A percentile compares a stretch with the other conserved stretches of the same genome.
phyloP scores from a whole-genome alignment of 306 rosid species.

The Geum urbanum region DNA sequence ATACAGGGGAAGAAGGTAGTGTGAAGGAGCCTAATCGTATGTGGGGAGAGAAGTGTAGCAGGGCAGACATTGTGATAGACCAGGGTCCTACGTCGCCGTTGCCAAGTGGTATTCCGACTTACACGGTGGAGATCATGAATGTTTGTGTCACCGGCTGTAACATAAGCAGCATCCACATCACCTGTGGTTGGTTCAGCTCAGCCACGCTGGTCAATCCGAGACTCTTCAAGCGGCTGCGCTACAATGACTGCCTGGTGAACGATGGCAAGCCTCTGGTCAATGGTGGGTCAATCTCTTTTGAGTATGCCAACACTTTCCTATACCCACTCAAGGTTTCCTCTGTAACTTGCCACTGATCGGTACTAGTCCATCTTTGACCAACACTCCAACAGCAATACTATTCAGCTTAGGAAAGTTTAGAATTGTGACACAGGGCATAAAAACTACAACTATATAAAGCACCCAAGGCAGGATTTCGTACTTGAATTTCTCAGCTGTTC shows the following conservation, averaged over 20 bases:
- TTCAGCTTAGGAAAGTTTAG: conserved; percentile 7
- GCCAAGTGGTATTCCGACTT: conserved; percentile 79
- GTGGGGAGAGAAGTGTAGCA: conserved; percentile 71
- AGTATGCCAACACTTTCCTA: conserved; percentile 72
- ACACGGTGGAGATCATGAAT: conserved; percentile 72
- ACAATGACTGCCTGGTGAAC: conserved; percentile 76
- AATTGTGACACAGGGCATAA: background rate
- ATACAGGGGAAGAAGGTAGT: conserved; percentile 25
- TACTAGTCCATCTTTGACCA: background rate
- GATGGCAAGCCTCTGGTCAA: conserved; percentile 58
- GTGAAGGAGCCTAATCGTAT: conserved; percentile 56
- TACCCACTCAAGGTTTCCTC: conserved; percentile 66
- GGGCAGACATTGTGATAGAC: conserved; percentile 53
- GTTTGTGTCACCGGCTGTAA: conserved; percentile 66
- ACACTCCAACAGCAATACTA: background rate
- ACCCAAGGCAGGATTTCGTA: conserved; percentile 10
- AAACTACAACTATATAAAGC: conserved; percentile 11
- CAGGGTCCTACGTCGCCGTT: conserved; percentile 80
- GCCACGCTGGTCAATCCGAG: conserved; percentile 71
- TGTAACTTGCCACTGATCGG: conserved; percentile 14
- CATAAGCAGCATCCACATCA: conserved; percentile 60
- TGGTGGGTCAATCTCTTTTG: conserved; percentile 61
- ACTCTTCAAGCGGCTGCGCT: conserved; percentile 73
- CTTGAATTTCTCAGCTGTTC: background rate
- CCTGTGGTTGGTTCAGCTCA: conserved; percentile 94